Conservation (phyloP, 768 basidiomycete species). For the Tubosaeta sp. region DNA sequence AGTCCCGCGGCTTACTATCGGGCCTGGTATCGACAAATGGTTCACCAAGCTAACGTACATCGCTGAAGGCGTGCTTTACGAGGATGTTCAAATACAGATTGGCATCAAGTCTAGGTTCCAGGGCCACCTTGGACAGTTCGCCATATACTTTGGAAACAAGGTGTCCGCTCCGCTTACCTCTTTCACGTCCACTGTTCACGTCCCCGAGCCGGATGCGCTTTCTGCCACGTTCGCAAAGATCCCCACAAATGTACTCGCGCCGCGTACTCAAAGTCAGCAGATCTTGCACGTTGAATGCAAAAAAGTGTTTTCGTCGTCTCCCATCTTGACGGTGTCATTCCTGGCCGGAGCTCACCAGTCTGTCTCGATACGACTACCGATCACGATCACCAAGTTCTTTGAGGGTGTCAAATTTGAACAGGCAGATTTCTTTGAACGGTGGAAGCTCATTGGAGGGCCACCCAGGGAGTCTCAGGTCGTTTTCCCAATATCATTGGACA, state of each 20-base stretch:
- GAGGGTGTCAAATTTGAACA: slow-evolving; percentile 85
- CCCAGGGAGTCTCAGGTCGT: slow-evolving; percentile 89
- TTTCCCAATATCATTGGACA: slow-evolving; percentile 73
- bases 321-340: slow-evolving; percentile 84
- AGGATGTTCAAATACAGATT: slow-evolving; percentile 93
- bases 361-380: slow-evolving; percentile 77
- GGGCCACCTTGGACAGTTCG: slow-evolving; percentile 88
- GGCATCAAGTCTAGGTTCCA: slow-evolving; percentile 97
- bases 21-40: slow-evolving; percentile 84
- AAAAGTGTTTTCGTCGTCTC: slow-evolving; percentile 70
- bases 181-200: slow-evolving; percentile 79
- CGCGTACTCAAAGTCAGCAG: slow-evolving; percentile 89
- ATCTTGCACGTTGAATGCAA: slow-evolving; percentile 94
- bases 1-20: slow-evolving; percentile 53
- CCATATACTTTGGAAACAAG: slow-evolving; percentile 96
- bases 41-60: slow-evolving; percentile 77
- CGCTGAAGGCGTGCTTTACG: slow-evolving; percentile 88
- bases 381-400: slow-evolving; percentile 87
- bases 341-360: slow-evolving; percentile 90
- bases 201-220: slow-evolving; percentile 70
- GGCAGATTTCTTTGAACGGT: slow-evolving; percentile 93
- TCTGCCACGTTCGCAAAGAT: slow-evolving; percentile 87
- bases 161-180: slow-evolving; percentile 82
- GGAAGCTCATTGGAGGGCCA: slow-evolving; percentile 95
- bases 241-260: slow-evolving; percentile 73